phyloP scores from a whole-genome alignment of 2,329 filamentous ascomycete genomes.

The Botrytis squamosa region DNA sequence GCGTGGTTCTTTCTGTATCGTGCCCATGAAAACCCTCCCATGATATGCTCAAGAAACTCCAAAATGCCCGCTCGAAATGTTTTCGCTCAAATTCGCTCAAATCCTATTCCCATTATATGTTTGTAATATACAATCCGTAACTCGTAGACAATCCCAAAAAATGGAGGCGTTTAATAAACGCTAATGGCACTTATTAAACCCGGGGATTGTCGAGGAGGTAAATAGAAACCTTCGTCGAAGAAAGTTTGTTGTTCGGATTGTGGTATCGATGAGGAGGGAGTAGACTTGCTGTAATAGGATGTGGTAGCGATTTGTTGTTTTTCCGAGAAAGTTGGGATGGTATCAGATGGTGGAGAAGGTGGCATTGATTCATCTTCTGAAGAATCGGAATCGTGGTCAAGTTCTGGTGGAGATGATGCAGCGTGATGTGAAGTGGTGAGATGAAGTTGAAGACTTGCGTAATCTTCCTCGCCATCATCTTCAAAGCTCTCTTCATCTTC shows the following conservation, averaged over 20 bases:
- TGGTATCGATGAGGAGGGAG: slow-evolving; percentile 36
- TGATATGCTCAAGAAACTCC: slow-evolving; percentile 15
- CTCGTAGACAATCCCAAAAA: background rate
- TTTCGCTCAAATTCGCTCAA: slow-evolving; percentile 23
- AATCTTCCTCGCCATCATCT: slow-evolving; percentile 61
- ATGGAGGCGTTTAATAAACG: slow-evolving; percentile 43
- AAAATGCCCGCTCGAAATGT: background rate
- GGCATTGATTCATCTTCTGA: slow-evolving; percentile 73
- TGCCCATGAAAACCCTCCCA: background rate
- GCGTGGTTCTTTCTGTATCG: slow-evolving; percentile 21
- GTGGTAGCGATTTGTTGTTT: slow-evolving; percentile 51
- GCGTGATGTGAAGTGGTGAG: slow-evolving; percentile 63
- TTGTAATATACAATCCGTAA: slow-evolving; percentile 23
- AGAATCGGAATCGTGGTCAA: slow-evolving; percentile 65
- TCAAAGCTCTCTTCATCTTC: slow-evolving; percentile 45
- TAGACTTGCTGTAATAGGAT: slow-evolving; percentile 39
- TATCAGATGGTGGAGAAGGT: slow-evolving; percentile 45
- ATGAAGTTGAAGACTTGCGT: slow-evolving; percentile 63
- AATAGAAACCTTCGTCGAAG: slow-evolving; percentile 50
- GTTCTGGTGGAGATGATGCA: slow-evolving; percentile 62
- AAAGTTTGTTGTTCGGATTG: slow-evolving; percentile 42
- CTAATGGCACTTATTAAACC: slow-evolving; percentile 45
- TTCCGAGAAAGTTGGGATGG: slow-evolving; percentile 59
- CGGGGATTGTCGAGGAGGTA: slow-evolving; percentile 44
- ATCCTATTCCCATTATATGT: slow-evolving; percentile 24